Percentiles rank a stretch among this genome's conserved stretches.
These are phyloP conservation scores for Cryptococcus sp. DNA, from an alignment of 1,284 basidiomycete species.

Conservation along the genomic window DNA sequence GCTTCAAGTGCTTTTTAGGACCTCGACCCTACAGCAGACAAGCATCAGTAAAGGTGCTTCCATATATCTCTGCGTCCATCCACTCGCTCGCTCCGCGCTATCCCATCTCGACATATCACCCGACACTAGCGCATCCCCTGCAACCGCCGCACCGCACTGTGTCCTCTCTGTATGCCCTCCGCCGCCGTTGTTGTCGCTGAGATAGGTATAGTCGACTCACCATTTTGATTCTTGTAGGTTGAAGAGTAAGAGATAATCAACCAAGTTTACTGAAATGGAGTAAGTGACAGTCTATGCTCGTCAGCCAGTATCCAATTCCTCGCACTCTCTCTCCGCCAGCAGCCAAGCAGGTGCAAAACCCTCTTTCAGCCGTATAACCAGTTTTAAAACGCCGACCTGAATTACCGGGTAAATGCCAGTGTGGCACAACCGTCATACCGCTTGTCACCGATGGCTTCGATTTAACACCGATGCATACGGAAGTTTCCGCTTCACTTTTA, in stretches of 20 bases:
- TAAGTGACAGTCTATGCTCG: not conserved
- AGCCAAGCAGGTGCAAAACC: not conserved
- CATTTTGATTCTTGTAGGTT: slow-evolving; percentile 29
- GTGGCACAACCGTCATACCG: slow-evolving; percentile 1
- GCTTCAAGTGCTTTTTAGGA: slow-evolving; percentile 99
- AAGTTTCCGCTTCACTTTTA: not conserved
- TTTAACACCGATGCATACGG: slow-evolving; percentile 1
- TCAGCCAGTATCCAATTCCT: not conserved
- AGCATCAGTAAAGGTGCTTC: slow-evolving; percentile 5
- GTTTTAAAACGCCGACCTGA: slow-evolving; percentile 1
- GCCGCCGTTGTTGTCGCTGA: slow-evolving; percentile 5
- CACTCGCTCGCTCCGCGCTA: no score
- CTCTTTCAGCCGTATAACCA: not conserved
- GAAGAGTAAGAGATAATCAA: slow-evolving; percentile 11
- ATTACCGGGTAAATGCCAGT: not conserved
- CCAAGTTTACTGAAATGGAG: slow-evolving; percentile 3
- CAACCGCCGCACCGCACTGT: not conserved
- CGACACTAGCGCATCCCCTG: not conserved
- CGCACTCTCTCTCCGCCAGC: no score
- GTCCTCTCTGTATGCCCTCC: slow-evolving; percentile 1
- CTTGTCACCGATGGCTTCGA: slow-evolving; percentile 9
- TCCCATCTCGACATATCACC: no score
- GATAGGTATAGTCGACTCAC: slow-evolving; percentile 17
- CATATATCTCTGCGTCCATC: not conserved
- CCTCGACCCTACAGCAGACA: slow-evolving; percentile 68